These are phyloP conservation scores for Catunica adiposa DNA, from an alignment of 2,329 filamentous ascomycete genomes.

Conservation along the genomic window DNA sequence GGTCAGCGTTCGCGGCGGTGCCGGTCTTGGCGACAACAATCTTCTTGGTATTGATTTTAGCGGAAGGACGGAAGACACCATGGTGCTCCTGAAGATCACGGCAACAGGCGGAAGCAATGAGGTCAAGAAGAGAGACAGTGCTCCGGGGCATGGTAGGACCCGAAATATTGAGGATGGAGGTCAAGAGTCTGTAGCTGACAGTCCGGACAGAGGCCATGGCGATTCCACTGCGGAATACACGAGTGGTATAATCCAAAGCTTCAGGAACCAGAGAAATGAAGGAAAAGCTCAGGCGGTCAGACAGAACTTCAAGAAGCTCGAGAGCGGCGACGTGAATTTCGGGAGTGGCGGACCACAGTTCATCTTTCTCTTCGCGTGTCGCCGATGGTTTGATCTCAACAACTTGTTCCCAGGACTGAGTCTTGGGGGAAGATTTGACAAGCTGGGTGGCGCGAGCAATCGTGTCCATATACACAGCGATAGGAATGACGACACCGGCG, in stretches of 20 bases:
- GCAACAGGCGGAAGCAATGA: conserved; percentile 53
- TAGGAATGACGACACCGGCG: conserved; percentile 45
- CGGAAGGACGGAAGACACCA: conserved; percentile 22
- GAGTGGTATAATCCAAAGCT: conserved; percentile 53
- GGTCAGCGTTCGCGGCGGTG: conserved; percentile 48
- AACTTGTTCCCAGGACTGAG: conserved; percentile 30
- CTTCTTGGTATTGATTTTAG: conserved; percentile 22
- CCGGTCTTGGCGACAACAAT: conserved; percentile 20
- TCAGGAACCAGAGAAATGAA: conserved; percentile 44
- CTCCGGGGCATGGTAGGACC: conserved; percentile 52
- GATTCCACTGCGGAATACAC: conserved; percentile 48
- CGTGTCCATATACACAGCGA: conserved; percentile 53
- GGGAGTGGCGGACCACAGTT: conserved; percentile 57
- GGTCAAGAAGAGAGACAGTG: conserved; percentile 44
- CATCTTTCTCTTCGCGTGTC: conserved; percentile 64
- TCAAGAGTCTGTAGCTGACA: conserved; percentile 42
- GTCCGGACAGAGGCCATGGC: conserved; percentile 37
- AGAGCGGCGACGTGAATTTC: conserved; percentile 58
- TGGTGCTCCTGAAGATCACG: conserved; percentile 48
- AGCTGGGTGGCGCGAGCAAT: conserved; percentile 54
- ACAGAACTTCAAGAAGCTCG: conserved; percentile 39
- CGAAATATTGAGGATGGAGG: conserved; percentile 39
- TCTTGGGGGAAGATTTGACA: conserved; percentile 32
- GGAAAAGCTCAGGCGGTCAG: conserved; percentile 39
- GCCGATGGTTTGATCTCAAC: conserved; percentile 57